phyloP scores from a whole-genome alignment of 1,139 yeast species.

The Debaryomyces coudertii region DNA sequence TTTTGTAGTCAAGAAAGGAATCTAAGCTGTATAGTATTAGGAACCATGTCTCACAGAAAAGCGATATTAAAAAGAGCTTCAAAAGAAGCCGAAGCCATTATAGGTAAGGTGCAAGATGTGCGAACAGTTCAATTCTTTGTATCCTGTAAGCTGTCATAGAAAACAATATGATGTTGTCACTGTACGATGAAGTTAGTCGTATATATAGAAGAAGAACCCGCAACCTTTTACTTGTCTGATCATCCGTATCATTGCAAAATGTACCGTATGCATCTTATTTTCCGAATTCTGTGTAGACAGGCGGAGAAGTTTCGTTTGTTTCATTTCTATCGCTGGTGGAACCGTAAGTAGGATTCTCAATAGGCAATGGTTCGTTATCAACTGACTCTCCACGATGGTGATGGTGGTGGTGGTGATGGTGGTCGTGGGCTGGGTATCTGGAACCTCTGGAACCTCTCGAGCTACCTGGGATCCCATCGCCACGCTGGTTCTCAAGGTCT shows the following conservation, averaged over 20 bases:
- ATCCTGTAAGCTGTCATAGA: no score
- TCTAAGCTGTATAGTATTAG: background rate
- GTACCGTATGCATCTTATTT: background rate
- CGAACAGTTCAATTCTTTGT: background rate
- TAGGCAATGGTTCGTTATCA: constrained; percentile 16
- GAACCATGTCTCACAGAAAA: background rate
- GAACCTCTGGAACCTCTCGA: constrained; percentile 8
- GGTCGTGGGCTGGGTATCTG: constrained; percentile 2
- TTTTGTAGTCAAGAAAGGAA: background rate
- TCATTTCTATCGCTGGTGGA: constrained; percentile 19
- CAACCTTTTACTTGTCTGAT: background rate
- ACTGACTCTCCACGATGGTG: constrained; percentile 18
- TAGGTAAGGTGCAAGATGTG: background rate
- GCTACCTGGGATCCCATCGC: background rate
- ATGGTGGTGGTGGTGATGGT: constrained; percentile 27
- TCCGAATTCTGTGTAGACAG: constrained; percentile 38
- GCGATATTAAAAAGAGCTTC: background rate
- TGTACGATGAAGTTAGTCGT: background rate
- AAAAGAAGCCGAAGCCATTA: background rate
- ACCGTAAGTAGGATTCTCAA: constrained; percentile 27
- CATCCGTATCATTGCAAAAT: background rate
- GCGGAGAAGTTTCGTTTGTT: constrained; percentile 26
- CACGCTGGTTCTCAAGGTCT: constrained; percentile 36
- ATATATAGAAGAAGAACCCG: background rate
- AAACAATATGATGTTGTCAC: background rate